Evolutionary conservation across 352 stramenopile genomes (phyloP), one percentile per base, ranked within the genome.

Genomic region (Halophytophthora batemanensis): DNA sequence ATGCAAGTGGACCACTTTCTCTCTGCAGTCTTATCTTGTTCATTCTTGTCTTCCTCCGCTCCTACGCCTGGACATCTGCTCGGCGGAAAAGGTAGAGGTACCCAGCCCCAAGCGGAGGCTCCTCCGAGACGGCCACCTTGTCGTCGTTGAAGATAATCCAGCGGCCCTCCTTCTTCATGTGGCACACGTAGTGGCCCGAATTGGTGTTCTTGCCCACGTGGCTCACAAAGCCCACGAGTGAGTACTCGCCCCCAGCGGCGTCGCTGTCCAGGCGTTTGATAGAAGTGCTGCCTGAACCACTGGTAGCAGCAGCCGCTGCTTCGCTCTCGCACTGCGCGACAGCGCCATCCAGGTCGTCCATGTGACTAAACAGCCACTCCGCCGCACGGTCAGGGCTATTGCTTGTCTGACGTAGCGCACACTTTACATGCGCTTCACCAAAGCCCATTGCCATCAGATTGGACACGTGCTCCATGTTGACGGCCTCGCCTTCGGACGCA

Each of bases 131-230:
- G 21, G 95, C 96, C 14, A 99, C 95, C 70, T 99, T 99, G 69
- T 98, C 91, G 61, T 99, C 97, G 69, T 99, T 99, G 66, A 98
- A 99, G 60, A 99, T 98, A 39, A 98, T 76, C 96, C 97, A 99
- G 52, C 90, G 85, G 6, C 84, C 90, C 15, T 97, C 67, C 61
- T 98, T 98, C 70, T 98, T 98, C 66, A 99, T 87, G 70, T 99
- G 97, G 34, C 85, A 93, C 22, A 99, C 96, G 69, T 99, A 99
- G 71, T 99, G 97, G 0, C 97, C 97, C 58, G 92, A 98, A 66
- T 78, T 95, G 8, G 95, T 98, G 68, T 98, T 98, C 60, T 97
- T 98, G 34, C 97, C 97, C 48, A 99, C 98, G 69, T 99, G 97
- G 53, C 93, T 98, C 40, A 99, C 87, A 66, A 99, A 97, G n/a